A percentile compares a stretch with the other conserved stretches of the same genome.
phyloP scores from a whole-genome alignment of 805 yeast species.

The Zygoascus ofunaensis region DNA sequence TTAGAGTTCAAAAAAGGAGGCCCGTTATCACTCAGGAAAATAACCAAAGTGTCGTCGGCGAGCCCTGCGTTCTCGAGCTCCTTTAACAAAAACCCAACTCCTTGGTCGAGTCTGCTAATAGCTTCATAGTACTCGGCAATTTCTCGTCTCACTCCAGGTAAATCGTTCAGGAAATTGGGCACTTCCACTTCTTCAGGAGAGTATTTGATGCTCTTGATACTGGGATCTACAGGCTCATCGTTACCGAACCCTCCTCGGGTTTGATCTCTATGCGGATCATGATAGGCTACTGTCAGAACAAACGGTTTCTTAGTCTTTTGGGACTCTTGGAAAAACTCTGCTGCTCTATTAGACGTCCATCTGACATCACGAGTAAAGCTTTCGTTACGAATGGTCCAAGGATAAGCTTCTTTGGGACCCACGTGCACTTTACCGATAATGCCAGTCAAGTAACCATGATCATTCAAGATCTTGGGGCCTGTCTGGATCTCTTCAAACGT shows the following conservation, averaged over 20 bases:
- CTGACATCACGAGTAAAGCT: background rate
- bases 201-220: background rate
- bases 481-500: background rate
- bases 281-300: background rate
- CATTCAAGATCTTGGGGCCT: slow-evolving; percentile 1
- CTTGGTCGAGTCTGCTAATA: background rate
- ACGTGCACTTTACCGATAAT: slow-evolving; percentile 9
- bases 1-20: background rate
- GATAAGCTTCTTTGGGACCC: slow-evolving; percentile 1
- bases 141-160: background rate
- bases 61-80: background rate
- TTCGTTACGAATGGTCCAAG: background rate
- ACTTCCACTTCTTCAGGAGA: background rate
- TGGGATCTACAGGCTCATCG: background rate
- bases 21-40: background rate
- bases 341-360: background rate
- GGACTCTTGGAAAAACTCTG: background rate
- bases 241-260: background rate
- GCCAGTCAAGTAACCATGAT: slow-evolving; percentile 6
- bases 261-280: background rate
- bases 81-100: background rate
- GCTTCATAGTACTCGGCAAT: background rate
- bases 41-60: background rate
- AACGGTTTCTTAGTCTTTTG: background rate
- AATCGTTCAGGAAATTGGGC: background rate